Evolutionary conservation across 1,284 basidiomycete genomes (phyloP).

Genomic region (Boletus sp.): DNA sequence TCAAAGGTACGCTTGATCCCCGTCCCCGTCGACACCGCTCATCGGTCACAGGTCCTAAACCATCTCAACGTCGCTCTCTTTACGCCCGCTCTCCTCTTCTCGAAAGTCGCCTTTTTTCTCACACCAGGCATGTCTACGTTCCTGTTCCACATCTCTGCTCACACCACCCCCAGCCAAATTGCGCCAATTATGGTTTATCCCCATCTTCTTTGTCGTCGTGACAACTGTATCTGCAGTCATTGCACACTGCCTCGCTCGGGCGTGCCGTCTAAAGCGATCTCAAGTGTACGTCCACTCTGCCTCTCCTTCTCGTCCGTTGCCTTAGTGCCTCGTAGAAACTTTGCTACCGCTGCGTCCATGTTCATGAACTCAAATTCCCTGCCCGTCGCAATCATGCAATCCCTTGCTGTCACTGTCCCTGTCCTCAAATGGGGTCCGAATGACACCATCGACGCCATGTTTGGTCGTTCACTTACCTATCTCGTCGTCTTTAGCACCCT

Average conservation of each 20-base stretch:
- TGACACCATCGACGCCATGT: constrained; percentile 83
- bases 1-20: constrained; percentile 58
- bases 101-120: constrained; percentile 85
- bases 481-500: constrained; percentile 90
- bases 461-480: constrained; percentile 89
- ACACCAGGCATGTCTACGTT: constrained; percentile 50
- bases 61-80: constrained; percentile 83
- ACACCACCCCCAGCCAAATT: constrained; percentile 55
- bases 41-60: constrained; percentile 59
- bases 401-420: constrained; percentile 80
- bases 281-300: constrained; percentile 53
- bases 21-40: neutral
- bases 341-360: constrained; percentile 81
- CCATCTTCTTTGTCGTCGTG: constrained; percentile 74
- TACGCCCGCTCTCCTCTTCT: constrained; percentile 89
- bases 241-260: constrained; percentile 46
- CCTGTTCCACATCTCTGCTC: neutral
- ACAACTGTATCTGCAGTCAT: constrained; percentile 61
- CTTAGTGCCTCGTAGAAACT: constrained; percentile 48
- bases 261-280: constrained; percentile 54
- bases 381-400: constrained; percentile 90
- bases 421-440: constrained; percentile 79
- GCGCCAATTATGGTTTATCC: constrained; percentile 88
- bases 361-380: constrained; percentile 94
- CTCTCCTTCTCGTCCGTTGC: neutral